Evolutionary conservation across 2,329 filamentous ascomycete species (phyloP).

Genomic region (Periconia macrospinosa): DNA sequence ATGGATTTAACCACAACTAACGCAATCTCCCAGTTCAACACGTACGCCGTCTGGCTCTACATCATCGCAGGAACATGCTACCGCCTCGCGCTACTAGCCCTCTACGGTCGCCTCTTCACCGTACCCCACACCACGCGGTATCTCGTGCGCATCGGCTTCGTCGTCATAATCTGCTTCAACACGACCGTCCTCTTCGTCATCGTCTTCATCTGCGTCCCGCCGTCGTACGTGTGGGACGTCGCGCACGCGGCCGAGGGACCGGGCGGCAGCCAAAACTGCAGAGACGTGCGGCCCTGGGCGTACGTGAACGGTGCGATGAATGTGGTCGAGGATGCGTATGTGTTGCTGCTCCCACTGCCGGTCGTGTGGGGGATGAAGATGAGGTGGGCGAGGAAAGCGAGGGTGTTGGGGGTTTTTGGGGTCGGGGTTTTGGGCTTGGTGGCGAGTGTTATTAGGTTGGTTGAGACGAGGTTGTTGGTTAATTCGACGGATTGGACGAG

Average conservation of each 20-base stretch:
- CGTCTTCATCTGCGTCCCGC: not conserved
- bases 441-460: not conserved
- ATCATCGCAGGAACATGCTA: not conserved
- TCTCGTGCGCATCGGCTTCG: not conserved
- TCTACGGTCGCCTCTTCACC: not conserved
- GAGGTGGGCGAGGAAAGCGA: not conserved
- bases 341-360: not conserved
- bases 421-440: not conserved
- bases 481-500: not conserved
- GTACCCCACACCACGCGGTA: not conserved
- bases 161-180: not conserved
- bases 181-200: not conserved
- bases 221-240: not conserved
- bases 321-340: not conserved
- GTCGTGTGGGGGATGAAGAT: not conserved
- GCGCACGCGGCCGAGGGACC: too few species aligned
- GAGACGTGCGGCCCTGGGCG: not conserved
- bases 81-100: not conserved
- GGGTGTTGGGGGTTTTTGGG: not conserved
- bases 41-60: not conserved
- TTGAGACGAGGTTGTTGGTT: not conserved
- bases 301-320: not conserved
- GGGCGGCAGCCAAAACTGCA: too few species aligned
- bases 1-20: too few species aligned
- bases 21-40: not conserved